phyloP scores from a whole-genome alignment of 441 rosid species.

The Populus hybrid region DNA sequence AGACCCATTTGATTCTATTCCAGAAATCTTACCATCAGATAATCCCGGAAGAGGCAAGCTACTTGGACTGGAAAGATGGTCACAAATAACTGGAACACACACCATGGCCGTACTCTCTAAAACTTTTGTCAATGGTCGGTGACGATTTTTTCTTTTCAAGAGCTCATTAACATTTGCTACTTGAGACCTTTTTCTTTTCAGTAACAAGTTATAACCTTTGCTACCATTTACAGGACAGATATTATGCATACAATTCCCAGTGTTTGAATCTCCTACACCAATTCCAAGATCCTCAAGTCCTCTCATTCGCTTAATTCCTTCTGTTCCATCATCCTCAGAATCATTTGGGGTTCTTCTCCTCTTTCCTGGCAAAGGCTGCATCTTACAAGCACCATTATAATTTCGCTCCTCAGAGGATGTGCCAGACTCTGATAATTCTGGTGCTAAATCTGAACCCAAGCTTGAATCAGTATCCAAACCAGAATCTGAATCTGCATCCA shows the following conservation, averaged over 20 bases:
- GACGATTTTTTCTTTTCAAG: constrained; percentile 69
- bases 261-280: constrained; percentile 47
- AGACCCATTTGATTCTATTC: constrained; percentile 54
- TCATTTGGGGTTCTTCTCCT: constrained; percentile 95
- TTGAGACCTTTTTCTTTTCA: constrained; percentile 77
- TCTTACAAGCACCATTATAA: constrained; percentile 40
- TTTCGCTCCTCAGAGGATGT: constrained; percentile 64
- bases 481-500: constrained; percentile 7
- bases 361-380: constrained; percentile 48
- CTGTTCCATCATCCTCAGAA: constrained; percentile 96
- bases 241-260: constrained; percentile 42
- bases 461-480: constrained; percentile 2
- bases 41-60: constrained; percentile 46
- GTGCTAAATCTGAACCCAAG: constrained; percentile 40
- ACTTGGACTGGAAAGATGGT: constrained; percentile 56
- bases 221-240: constrained; percentile 48
- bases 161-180: constrained; percentile 53
- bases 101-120: constrained; percentile 89
- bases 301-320: constrained; percentile 93
- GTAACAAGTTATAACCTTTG: constrained; percentile 41
- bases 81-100: constrained; percentile 66
- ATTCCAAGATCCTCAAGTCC: constrained; percentile 92
- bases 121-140: constrained; percentile 86
- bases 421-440: constrained; percentile 66
- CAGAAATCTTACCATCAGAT: constrained; percentile 58